These are phyloP conservation scores for Diddensiella santjacobensis DNA, from an alignment of 805 yeast genomes.

Conservation along the genomic window DNA sequence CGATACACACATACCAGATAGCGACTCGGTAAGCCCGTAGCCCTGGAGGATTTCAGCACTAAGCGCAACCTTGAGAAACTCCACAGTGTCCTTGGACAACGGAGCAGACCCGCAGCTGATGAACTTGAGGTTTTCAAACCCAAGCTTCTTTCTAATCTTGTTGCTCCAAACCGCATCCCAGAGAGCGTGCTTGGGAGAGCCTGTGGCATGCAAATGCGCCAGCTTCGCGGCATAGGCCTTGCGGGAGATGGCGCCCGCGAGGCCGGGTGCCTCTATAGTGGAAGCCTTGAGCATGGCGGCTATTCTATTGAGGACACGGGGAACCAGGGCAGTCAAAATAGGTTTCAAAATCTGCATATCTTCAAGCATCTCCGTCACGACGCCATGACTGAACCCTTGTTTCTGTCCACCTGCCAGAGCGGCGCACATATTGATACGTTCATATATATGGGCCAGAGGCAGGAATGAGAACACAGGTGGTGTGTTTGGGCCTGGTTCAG, in stretches of 20 bases:
- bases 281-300: slow-evolving; percentile 57
- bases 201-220: slow-evolving; percentile 33
- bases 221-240: slow-evolving; percentile 43
- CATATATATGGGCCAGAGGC: slow-evolving; percentile 59
- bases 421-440: slow-evolving; percentile 45
- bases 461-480: slow-evolving; percentile 38
- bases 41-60: slow-evolving; percentile 60
- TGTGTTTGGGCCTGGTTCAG: slow-evolving; percentile 15
- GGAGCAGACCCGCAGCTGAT: slow-evolving; percentile 67
- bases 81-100: slow-evolving; percentile 55
- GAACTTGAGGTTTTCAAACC: slow-evolving; percentile 42
- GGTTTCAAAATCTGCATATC: slow-evolving; percentile 58
- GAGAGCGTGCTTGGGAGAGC: slow-evolving; percentile 36
- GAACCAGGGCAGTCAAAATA: slow-evolving; percentile 52
- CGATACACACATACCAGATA: slow-evolving; percentile 53
- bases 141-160: slow-evolving; percentile 46
- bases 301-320: slow-evolving; percentile 58
- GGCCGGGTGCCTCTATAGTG: slow-evolving; percentile 42
- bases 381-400: slow-evolving; percentile 53
- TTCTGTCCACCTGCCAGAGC: slow-evolving; percentile 47
- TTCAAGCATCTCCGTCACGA: slow-evolving; percentile 52
- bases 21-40: slow-evolving; percentile 71
- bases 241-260: slow-evolving; percentile 41
- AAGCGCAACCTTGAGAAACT: slow-evolving; percentile 59
- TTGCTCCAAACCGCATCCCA: slow-evolving; percentile 39